Evolutionary conservation across 2,329 filamentous ascomycete genomes (phyloP).

Genomic region (Apiospora kogelbergensis): DNA sequence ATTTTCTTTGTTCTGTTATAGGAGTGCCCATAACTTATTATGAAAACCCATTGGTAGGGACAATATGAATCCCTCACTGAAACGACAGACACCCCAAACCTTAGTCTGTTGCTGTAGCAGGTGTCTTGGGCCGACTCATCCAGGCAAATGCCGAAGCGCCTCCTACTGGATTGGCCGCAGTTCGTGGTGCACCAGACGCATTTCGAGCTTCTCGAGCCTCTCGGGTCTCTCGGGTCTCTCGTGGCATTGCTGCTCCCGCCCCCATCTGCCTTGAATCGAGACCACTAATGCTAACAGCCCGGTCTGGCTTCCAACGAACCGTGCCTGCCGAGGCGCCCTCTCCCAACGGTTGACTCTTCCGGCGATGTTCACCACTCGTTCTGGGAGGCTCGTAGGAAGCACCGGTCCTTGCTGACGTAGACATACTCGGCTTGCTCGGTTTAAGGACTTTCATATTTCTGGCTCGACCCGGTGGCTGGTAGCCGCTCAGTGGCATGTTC

Average conservation of each 20-base stretch:
- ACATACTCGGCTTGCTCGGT: conserved; percentile 62
- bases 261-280: conserved; percentile 29
- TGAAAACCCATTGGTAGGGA: neutral
- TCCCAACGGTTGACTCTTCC: conserved; percentile 49
- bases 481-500: conserved; percentile 58
- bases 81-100: neutral
- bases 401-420: conserved; percentile 51
- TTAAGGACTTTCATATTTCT: conserved; percentile 90
- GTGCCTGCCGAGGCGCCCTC: conserved; percentile 24
- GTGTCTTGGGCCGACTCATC: conserved; percentile 58
- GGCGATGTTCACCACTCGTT: conserved; percentile 48
- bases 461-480: conserved; percentile 65
- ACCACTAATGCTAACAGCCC: conserved; percentile 38
- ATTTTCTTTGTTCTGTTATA: neutral
- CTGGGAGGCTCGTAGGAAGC: conserved; percentile 54
- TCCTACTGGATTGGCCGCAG: conserved; percentile 77
- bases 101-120: conserved; percentile 6
- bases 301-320: conserved; percentile 55
- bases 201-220: conserved; percentile 35
- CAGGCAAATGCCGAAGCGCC: conserved; percentile 93
- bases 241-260: conserved; percentile 35
- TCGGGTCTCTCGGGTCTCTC: conserved; percentile 27
- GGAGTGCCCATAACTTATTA: neutral
- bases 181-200: conserved; percentile 46
- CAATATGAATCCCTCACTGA: neutral